A percentile compares a stretch with the other conserved stretches of the same genome.
These are phyloP conservation scores for Lathyrus oleraceus DNA, from an alignment of 306 rosid genomes.

Conservation along the genomic window DNA sequence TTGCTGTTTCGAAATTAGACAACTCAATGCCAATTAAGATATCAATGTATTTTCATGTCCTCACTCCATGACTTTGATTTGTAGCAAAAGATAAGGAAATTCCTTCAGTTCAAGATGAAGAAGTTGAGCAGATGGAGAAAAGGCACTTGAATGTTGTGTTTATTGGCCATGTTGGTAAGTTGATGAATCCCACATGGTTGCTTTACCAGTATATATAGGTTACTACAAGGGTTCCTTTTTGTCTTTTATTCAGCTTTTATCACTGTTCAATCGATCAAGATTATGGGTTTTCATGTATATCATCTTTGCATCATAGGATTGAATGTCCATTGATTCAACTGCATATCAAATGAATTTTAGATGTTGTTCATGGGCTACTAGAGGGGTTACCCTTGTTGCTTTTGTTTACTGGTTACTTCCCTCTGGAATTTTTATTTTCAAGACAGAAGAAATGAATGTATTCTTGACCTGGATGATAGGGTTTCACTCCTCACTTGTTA, in stretches of 20 bases:
- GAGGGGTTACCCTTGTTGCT: conserved; percentile 9
- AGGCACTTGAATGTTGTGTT: conserved; percentile 91
- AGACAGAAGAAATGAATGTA: neutral
- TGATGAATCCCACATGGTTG: conserved; percentile 23
- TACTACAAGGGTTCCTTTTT: neutral
- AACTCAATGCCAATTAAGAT: conserved; percentile 6
- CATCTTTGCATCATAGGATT: conserved; percentile 23
- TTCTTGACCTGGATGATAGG: neutral
- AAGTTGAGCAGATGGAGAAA: conserved; percentile 50
- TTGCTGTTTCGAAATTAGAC: conserved; percentile 19
- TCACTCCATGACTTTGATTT: conserved; percentile 40
- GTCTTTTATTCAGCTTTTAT: conserved; percentile 6
- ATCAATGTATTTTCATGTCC: conserved; percentile 24
- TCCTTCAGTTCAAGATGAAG: conserved; percentile 37
- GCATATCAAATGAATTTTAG: conserved; percentile 19
- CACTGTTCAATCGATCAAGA: neutral
- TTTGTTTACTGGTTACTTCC: conserved; percentile 20
- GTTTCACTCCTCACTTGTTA: conserved; percentile 3
- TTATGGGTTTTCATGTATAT: conserved; percentile 12
- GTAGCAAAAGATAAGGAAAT: conserved; percentile 58
- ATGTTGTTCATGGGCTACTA: conserved; percentile 13
- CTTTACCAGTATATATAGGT: conserved; percentile 1
- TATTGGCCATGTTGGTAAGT: conserved; percentile 97
- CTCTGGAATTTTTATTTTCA: neutral
- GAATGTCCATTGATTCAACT: conserved; percentile 1